phyloP scores from a whole-genome alignment of 306 rosid genomes.

The Canavalia gladiata region DNA sequence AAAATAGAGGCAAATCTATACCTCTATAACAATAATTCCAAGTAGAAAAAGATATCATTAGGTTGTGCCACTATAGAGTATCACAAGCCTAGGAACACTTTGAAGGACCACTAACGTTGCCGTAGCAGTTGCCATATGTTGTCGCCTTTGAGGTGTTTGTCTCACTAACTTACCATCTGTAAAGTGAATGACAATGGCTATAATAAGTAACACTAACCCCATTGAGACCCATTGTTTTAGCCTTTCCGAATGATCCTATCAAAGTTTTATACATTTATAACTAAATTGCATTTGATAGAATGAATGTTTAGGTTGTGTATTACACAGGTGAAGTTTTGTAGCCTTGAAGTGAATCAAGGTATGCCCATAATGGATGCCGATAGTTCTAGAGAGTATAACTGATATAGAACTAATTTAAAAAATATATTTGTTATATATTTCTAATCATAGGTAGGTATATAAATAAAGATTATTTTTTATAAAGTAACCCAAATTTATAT shows the following conservation, averaged over 20 bases:
- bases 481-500: neutral
- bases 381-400: slow-evolving; percentile 78
- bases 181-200: slow-evolving; percentile 83
- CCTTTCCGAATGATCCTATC: slow-evolving; percentile 78
- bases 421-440: neutral
- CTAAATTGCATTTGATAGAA: slow-evolving; percentile 36
- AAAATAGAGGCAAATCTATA: too few relatives aligned
- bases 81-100: too few relatives aligned
- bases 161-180: slow-evolving; percentile 65
- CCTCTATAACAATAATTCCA: too few relatives aligned
- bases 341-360: slow-evolving; percentile 91
- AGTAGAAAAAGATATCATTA: too few relatives aligned
- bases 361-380: slow-evolving; percentile 92
- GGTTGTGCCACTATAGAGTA: too few relatives aligned
- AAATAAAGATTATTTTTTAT: neutral
- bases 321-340: slow-evolving; percentile 26
- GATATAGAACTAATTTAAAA: slow-evolving; percentile 68
- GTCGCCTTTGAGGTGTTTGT: neutral
- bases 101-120: too few relatives aligned
- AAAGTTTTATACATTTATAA: slow-evolving; percentile 14
- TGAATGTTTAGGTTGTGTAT: neutral
- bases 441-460: neutral
- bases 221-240: slow-evolving; percentile 86
- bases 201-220: slow-evolving; percentile 66
- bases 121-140: too few relatives aligned